These are phyloP conservation scores for Cryptococcus jaspeensis DNA, from an alignment of 1,284 basidiomycete genomes.

Conservation along the genomic window DNA sequence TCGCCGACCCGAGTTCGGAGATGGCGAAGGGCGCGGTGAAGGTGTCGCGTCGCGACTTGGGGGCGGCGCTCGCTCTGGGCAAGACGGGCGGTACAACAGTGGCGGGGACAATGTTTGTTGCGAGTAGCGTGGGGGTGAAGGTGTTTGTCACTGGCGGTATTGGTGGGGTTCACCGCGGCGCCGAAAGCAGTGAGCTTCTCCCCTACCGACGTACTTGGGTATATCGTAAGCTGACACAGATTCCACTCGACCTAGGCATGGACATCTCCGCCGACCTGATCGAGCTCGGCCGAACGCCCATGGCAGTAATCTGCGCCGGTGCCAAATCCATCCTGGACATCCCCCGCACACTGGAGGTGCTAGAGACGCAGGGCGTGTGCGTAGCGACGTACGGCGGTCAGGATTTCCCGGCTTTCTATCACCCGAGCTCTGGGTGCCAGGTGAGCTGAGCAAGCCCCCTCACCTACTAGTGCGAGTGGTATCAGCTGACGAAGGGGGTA, in stretches of 20 bases:
- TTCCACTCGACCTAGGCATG: conserved; percentile 63
- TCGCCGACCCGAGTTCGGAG: conserved; percentile 63
- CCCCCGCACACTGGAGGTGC: conserved; percentile 85
- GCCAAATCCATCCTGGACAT: conserved; percentile 96
- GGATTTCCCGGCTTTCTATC: conserved; percentile 95
- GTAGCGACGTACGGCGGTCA: conserved; percentile 76
- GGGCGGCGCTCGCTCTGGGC: conserved; percentile 66
- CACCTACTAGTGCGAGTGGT: background rate
- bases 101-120: conserved; percentile 79
- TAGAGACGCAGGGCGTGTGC: conserved; percentile 97
- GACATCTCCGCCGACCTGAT: conserved; percentile 89
- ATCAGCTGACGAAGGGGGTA: conserved; percentile 17
- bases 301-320: conserved; percentile 89
- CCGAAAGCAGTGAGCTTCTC: conserved; percentile 67
- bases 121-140: conserved; percentile 78
- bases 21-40: conserved; percentile 58
- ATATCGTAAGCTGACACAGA: background rate
- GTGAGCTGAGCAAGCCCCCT: conserved; percentile 52
- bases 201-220: too few relatives aligned
- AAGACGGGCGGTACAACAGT: conserved; percentile 88
- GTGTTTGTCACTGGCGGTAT: conserved; percentile 57
- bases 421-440: conserved; percentile 75
- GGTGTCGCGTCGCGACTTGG: conserved; percentile 84
- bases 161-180: conserved; percentile 84
- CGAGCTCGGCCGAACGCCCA: conserved; percentile 73